These are phyloP conservation scores for Vanrija humicola DNA, from an alignment of 1,284 basidiomycete species.

Conservation along the genomic window DNA sequence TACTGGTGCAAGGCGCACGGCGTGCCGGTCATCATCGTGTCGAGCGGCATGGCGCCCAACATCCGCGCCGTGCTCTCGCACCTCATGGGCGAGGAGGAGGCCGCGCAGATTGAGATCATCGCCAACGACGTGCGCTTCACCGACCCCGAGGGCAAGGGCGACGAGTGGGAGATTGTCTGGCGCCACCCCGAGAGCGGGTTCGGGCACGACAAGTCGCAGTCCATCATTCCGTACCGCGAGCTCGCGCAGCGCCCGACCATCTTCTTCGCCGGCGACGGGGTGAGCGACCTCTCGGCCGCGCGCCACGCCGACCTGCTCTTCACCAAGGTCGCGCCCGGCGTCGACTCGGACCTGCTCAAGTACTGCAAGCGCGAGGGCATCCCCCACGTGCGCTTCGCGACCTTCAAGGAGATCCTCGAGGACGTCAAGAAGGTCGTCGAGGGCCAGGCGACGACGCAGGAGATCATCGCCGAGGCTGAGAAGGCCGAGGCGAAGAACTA, in stretches of 20 bases:
- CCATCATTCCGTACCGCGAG: conserved; percentile 77
- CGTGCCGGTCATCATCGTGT: conserved; percentile 86
- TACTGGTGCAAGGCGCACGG: conserved; percentile 69
- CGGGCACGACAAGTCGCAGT: conserved; percentile 89
- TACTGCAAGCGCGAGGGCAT: conserved; percentile 60
- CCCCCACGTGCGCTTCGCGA: conserved; percentile 46
- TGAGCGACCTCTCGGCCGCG: conserved; percentile 87
- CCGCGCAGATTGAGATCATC: conserved; percentile 77
- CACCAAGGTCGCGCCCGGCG: conserved; percentile 72
- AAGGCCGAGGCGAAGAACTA: conserved; percentile 28
- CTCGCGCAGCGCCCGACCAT: conserved; percentile 68
- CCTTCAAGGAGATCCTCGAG: conserved; percentile 48
- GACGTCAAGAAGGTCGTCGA: conserved; percentile 63
- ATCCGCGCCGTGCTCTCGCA: conserved; percentile 78
- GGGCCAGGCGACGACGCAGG: conserved; percentile 26
- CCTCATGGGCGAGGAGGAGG: conserved; percentile 67
- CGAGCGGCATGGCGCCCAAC: conserved; percentile 86
- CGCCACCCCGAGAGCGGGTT: conserved; percentile 81
- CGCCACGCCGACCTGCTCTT: conserved; percentile 84
- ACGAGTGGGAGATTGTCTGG: conserved; percentile 75
- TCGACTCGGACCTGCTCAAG: conserved; percentile 76
- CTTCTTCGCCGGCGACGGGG: conserved; percentile 94
- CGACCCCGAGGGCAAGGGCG: conserved; percentile 57
- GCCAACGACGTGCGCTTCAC: conserved; percentile 72
- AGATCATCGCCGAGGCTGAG: conserved; percentile 49